These are phyloP conservation scores for Asterionellopsis glacialis DNA, from an alignment of 108 stramenopile species.

Conservation along the genomic window DNA sequence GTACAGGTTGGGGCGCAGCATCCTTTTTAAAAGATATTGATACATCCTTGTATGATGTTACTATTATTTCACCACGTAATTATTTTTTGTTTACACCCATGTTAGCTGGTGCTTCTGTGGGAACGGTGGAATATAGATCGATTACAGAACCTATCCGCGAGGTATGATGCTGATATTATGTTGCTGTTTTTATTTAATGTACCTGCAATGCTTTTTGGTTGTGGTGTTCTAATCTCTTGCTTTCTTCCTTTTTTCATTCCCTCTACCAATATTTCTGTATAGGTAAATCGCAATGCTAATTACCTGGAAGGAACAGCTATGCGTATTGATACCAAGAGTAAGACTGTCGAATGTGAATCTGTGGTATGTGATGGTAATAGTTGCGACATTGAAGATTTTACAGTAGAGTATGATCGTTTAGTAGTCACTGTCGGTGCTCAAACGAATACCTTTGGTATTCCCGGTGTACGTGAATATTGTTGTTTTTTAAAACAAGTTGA, in stretches of 20 bases:
- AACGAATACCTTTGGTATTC: conserved; percentile 92
- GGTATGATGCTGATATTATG: too few relatives aligned
- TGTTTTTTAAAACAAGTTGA: conserved; percentile 89
- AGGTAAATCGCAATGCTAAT: conserved; percentile 74
- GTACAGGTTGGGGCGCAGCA: conserved; percentile 92
- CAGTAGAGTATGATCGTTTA: conserved; percentile 78
- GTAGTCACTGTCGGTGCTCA: conserved; percentile 90
- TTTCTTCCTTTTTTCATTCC: not conserved
- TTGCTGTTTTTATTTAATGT: not conserved
- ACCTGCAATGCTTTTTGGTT: not conserved
- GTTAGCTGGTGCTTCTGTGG: conserved; percentile 92
- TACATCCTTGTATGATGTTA: conserved; percentile 79
- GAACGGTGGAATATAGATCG: conserved; percentile 88
- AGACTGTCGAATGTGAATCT: conserved; percentile 75
- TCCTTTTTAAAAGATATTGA: conserved; percentile 86
- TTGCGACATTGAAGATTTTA: conserved; percentile 84
- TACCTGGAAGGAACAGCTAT: conserved; percentile 90
- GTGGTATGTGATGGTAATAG: conserved; percentile 90
- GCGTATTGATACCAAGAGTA: conserved; percentile 55
- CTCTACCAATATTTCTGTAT: not conserved
- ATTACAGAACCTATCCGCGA: conserved; percentile 92
- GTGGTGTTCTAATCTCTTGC: not conserved
- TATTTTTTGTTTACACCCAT: conserved; percentile 96
- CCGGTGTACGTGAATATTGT: conserved; percentile 90
- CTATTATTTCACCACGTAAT: conserved; percentile 87